Evolutionary conservation across 129 eudicot species (phyloP).

Genomic region (Helianthus tuberosus): DNA sequence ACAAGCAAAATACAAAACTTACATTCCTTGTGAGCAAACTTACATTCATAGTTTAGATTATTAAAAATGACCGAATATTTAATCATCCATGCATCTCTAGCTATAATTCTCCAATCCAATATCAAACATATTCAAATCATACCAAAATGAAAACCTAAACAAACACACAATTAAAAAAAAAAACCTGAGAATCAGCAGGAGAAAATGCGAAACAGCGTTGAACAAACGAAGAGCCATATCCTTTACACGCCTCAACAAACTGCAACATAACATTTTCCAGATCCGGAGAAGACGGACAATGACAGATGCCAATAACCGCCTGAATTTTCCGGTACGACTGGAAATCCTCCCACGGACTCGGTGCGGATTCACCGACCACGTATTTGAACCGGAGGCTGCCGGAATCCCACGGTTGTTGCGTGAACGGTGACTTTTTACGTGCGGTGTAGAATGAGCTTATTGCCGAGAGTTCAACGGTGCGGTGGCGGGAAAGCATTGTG

Average conservation of each 20-base stretch:
- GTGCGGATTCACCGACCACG: constrained; percentile 77
- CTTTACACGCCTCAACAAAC: constrained; percentile 51
- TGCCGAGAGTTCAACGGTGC: constrained; percentile 60
- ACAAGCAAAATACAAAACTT: no score
- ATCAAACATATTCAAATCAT: no score
- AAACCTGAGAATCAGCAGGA: constrained; percentile 88
- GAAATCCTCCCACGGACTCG: constrained; percentile 95
- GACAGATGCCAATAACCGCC: constrained; percentile 79
- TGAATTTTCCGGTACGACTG: constrained; percentile 79
- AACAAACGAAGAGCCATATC: constrained; percentile 58
- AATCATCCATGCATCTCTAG: no score
- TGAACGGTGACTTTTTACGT: constrained; percentile 81
- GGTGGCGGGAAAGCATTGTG: constrained; percentile 67
- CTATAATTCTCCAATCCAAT: no score
- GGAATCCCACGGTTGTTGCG: constrained; percentile 84
- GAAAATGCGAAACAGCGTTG: constrained; percentile 86
- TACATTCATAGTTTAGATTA: no score
- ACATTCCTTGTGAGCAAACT: no score
- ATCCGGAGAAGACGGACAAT: constrained; percentile 86
- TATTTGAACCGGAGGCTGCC: constrained; percentile 76
- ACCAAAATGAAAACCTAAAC: no score
- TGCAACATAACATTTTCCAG: constrained; percentile 50
- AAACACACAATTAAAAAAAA: no score
- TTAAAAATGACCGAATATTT: no score
- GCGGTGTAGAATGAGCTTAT: constrained; percentile 86